Percentiles rank a stretch among this genome's conserved stretches.
These are phyloP conservation scores for Exophiala viscosa DNA, from an alignment of 2,329 filamentous ascomycete genomes.

Conservation along the genomic window DNA sequence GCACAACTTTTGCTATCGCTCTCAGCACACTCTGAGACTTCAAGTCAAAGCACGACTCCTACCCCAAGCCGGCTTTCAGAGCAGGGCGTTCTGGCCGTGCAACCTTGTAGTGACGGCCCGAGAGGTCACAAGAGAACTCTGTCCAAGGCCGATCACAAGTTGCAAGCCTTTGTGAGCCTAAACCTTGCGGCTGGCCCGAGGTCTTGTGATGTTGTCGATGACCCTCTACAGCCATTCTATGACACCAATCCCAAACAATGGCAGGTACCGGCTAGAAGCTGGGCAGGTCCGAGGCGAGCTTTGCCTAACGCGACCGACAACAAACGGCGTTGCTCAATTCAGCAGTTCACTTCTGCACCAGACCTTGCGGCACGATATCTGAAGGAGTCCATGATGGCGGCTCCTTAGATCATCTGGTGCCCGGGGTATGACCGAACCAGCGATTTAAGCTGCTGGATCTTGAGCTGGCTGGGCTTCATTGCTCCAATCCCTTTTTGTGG, in stretches of 20 bases:
- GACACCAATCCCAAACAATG: conserved; percentile 13
- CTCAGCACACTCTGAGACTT: conserved; percentile 13
- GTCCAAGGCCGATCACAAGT: conserved; percentile 15
- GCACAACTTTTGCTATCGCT: conserved; percentile 18
- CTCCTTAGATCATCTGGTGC: conserved; percentile 1
- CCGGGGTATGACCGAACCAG: background rate
- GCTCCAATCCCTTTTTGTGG: background rate
- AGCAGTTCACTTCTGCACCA: conserved; percentile 20
- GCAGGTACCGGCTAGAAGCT: conserved; percentile 10
- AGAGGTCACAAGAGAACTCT: conserved; percentile 23
- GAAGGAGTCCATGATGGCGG: conserved; percentile 1
- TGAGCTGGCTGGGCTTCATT: background rate
- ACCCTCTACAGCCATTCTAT: conserved; percentile 8
- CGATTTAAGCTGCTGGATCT: background rate
- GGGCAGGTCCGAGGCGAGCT: conserved; percentile 12
- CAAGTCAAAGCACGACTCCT: conserved; percentile 23
- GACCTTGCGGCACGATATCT: conserved; percentile 14
- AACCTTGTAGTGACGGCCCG: background rate
- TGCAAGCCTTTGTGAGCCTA: conserved; percentile 16
- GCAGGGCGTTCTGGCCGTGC: background rate
- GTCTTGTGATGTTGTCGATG: conserved; percentile 12
- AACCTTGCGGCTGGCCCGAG: background rate
- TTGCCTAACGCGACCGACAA: conserved; percentile 13
- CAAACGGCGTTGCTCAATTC: conserved; percentile 21
- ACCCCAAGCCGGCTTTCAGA: conserved; percentile 14